Percentiles rank a stretch among this genome's conserved stretches.
phyloP scores from a whole-genome alignment of 768 basidiomycete genomes.

The Russula dissimulans region DNA sequence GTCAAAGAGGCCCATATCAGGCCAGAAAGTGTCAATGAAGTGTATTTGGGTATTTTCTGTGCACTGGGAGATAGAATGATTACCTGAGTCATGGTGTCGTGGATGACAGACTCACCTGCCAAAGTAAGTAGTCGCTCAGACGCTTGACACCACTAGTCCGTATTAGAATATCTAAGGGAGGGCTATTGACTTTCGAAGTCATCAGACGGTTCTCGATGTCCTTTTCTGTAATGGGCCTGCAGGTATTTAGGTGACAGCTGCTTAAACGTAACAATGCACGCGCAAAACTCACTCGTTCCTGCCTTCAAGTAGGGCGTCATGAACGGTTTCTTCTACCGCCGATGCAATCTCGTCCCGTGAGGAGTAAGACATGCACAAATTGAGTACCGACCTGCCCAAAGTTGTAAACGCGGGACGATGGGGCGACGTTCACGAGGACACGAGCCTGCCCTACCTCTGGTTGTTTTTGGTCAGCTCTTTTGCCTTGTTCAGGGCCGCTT shows the following conservation, averaged over 20 bases:
- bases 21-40: conserved; percentile 83
- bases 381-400: conserved; percentile 64
- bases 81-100: not conserved
- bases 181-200: conserved; percentile 54
- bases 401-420: not conserved
- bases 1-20: conserved; percentile 81
- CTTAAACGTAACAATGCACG: conserved; percentile 1
- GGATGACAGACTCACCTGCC: conserved; percentile 64
- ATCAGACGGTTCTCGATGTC: conserved; percentile 60
- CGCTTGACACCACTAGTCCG: conserved; percentile 87
- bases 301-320: conserved; percentile 30
- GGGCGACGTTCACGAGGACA: not conserved
- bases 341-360: conserved; percentile 86
- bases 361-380: conserved; percentile 88
- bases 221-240: conserved; percentile 51
- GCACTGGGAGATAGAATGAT: conserved; percentile 40
- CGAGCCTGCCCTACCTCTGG: conserved; percentile 36
- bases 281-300: conserved; percentile 22
- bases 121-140: conserved; percentile 83
- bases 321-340: conserved; percentile 52
- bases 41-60: conserved; percentile 81
- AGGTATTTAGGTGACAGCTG: not conserved
- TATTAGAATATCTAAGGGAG: conserved; percentile 81
- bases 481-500: conserved; percentile 55
- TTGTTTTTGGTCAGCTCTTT: conserved; percentile 72